Percentiles rank a stretch among this genome's conserved stretches.
Evolutionary conservation across 768 basidiomycete genomes (phyloP).

Genomic region (Phylloporus sp.): DNA sequence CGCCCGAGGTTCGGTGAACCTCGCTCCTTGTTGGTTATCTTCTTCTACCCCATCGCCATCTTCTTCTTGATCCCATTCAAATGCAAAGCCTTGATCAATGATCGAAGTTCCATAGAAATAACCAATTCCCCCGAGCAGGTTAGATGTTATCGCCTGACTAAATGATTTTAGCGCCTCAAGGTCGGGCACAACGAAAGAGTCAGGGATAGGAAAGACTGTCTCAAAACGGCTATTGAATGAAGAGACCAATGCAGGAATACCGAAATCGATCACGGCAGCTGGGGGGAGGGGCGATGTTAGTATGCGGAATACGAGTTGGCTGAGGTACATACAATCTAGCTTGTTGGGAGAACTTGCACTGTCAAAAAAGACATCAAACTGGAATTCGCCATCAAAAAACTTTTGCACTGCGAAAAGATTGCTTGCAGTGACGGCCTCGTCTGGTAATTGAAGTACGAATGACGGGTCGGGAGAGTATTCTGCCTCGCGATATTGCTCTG

Average conservation of each 20-base stretch:
- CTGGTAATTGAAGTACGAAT: constrained; percentile 69
- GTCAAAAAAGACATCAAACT: constrained; percentile 88
- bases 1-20: constrained; percentile 67
- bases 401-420: constrained; percentile 90
- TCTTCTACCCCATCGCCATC: constrained; percentile 37
- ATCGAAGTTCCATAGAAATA: constrained; percentile 93
- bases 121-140: constrained; percentile 88
- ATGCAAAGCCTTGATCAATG: constrained; percentile 78
- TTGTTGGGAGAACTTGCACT: constrained; percentile 63
- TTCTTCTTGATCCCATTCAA: constrained; percentile 85
- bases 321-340: constrained; percentile 52
- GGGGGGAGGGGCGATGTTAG: not conserved
- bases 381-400: constrained; percentile 76
- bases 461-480: constrained; percentile 72
- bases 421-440: constrained; percentile 66
- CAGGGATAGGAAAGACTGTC: constrained; percentile 62
- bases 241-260: constrained; percentile 60
- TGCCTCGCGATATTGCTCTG: constrained; percentile 47
- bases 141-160: constrained; percentile 86
- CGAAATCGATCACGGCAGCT: constrained; percentile 66
- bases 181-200: constrained; percentile 46
- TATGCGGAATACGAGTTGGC: not conserved
- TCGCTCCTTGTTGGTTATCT: constrained; percentile 48
- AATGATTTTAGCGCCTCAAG: constrained; percentile 58
- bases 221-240: constrained; percentile 68